Evolutionary conservation across 2,329 filamentous ascomycete genomes (phyloP).

Genomic region (Aureobasidium subglaciale): DNA sequence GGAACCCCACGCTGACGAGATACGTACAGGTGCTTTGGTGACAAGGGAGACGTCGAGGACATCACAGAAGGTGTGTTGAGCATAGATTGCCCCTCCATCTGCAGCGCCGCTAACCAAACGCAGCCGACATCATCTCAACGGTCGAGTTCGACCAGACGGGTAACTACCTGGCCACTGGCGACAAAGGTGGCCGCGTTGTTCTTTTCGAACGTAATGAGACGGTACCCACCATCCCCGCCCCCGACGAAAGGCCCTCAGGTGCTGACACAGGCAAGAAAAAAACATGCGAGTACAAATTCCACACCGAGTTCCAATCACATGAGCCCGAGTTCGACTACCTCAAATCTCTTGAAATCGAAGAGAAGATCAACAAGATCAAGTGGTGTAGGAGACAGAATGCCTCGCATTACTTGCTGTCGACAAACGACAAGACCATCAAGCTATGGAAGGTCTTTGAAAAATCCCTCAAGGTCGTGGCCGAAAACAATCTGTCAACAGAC

Average conservation of each 20-base stretch:
- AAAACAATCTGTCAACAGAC: slow-evolving; percentile 97
- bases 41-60: slow-evolving; percentile 98
- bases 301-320: slow-evolving; percentile 99
- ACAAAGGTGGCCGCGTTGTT: slow-evolving; percentile 80
- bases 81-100: neutral
- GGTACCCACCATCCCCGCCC: slow-evolving; percentile 45
- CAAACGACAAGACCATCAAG: slow-evolving; percentile 99
- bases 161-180: slow-evolving; percentile 83
- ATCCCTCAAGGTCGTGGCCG: slow-evolving; percentile 95
- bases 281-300: slow-evolving; percentile 99
- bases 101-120: slow-evolving; percentile 4
- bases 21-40: slow-evolving; percentile 82
- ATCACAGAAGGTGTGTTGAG: slow-evolving; percentile 76
- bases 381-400: slow-evolving; percentile 98
- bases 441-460: slow-evolving; percentile 99
- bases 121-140: slow-evolving; percentile 85
- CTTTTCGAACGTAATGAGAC: slow-evolving; percentile 93
- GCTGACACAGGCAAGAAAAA: slow-evolving; percentile 64
- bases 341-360: slow-evolving; percentile 98
- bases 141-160: slow-evolving; percentile 87
- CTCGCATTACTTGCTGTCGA: slow-evolving; percentile 95
- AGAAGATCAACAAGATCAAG: slow-evolving; percentile 99
- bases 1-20: neutral
- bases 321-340: slow-evolving; percentile 99
- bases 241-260: neutral